Evolutionary conservation across 495 filamentous ascomycete species (phyloP).

Genomic region (Penicillium bialowiezense): DNA sequence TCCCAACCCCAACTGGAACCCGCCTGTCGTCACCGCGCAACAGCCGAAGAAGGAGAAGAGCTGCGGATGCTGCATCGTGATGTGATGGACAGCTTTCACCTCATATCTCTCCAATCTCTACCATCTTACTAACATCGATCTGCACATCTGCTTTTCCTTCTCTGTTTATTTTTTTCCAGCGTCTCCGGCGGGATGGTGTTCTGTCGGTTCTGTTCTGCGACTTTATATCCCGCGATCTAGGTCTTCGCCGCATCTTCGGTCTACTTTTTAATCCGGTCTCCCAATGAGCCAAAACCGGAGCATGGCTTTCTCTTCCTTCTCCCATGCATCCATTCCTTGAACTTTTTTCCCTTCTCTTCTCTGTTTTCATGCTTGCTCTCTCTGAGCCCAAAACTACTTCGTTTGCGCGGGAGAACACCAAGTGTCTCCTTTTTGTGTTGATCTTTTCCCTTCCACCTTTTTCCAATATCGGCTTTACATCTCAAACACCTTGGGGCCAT

Average conservation of each 20-base stretch:
- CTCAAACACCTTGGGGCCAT: conserved; percentile 15
- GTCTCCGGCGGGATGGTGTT: conserved; percentile 44
- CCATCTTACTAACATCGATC: conserved; percentile 8
- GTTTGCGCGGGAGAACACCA: too few species aligned
- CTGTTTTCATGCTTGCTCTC: conserved; percentile 6
- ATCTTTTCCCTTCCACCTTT: conserved; percentile 6
- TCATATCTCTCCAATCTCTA: conserved; percentile 1
- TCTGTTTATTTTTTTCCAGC: conserved; percentile 18
- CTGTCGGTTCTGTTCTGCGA: conserved; percentile 18
- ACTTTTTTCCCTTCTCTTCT: conserved; percentile 17
- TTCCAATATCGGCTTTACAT: conserved; percentile 1
- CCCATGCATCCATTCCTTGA: conserved; percentile 18
- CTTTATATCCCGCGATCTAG: conserved; percentile 19
- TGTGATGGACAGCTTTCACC: conserved; percentile 34
- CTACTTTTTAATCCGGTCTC: conserved; percentile 14
- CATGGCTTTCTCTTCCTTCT: conserved; percentile 9
- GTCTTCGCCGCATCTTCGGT: conserved; percentile 20
- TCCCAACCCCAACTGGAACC: conserved; percentile 36
- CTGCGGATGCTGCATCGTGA: conserved; percentile 53
- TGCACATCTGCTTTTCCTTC: conserved; percentile 18
- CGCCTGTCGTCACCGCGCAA: conserved; percentile 38
- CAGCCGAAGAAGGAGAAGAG: conserved; percentile 42
- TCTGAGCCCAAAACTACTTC: background rate
- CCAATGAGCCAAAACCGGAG: conserved; percentile 7
- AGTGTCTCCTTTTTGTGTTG: background rate